phyloP scores from a whole-genome alignment of 2,329 filamentous ascomycete species.

The Colletotrichum brevisporum region DNA sequence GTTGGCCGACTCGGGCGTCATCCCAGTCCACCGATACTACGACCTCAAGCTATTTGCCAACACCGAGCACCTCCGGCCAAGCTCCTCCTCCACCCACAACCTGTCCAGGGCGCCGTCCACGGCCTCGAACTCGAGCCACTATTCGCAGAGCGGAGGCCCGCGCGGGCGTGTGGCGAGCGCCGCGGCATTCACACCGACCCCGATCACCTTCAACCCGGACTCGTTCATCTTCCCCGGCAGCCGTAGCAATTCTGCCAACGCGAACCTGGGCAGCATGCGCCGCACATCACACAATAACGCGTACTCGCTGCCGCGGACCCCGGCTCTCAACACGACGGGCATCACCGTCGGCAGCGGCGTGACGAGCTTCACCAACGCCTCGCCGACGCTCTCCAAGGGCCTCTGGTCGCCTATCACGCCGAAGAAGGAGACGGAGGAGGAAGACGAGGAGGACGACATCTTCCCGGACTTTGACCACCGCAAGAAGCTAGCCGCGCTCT shows the following conservation, averaged over 20 bases:
- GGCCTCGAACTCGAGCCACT: constrained; percentile 49
- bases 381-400: constrained; percentile 60
- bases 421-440: constrained; percentile 54
- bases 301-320: constrained; percentile 42
- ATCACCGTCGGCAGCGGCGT: constrained; percentile 58
- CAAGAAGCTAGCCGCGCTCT: constrained; percentile 45
- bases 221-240: constrained; percentile 57
- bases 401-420: constrained; percentile 61
- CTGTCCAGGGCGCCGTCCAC: constrained; percentile 49
- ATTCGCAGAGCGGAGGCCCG: constrained; percentile 45
- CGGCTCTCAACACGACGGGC: constrained; percentile 51
- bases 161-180: constrained; percentile 54
- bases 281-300: constrained; percentile 45
- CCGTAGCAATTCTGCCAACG: constrained; percentile 62
- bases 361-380: constrained; percentile 50
- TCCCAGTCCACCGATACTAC: constrained; percentile 73
- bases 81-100: constrained; percentile 51
- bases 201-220: constrained; percentile 52
- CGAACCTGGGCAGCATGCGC: constrained; percentile 53
- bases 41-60: constrained; percentile 82
- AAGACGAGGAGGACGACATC: constrained; percentile 66
- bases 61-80: constrained; percentile 77
- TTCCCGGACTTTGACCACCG: constrained; percentile 66
- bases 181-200: constrained; percentile 33
- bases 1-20: constrained; percentile 46